Percentiles rank a stretch among this genome's conserved stretches.
Evolutionary conservation across 2,329 filamentous ascomycete genomes (phyloP).

Genomic region (Phaeosphaeriaceae sp.): DNA sequence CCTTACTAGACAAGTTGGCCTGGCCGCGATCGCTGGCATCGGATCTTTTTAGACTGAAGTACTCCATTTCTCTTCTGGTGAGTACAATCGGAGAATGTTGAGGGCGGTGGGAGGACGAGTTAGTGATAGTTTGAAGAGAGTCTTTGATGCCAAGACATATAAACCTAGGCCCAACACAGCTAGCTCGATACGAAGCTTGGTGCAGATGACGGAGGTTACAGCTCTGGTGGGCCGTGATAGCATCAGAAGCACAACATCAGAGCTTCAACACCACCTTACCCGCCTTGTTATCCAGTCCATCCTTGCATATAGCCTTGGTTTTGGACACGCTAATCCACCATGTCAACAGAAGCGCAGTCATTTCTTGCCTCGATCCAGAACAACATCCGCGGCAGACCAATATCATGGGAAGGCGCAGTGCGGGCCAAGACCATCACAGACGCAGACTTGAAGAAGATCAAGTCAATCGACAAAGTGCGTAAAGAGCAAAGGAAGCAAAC

Average conservation of each 20-base stretch:
- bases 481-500: constrained; percentile 87
- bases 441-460: constrained; percentile 92
- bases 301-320: not conserved
- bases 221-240: constrained; percentile 39
- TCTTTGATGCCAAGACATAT: constrained; percentile 36
- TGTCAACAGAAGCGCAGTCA: constrained; percentile 91
- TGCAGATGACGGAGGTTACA: constrained; percentile 42
- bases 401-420: constrained; percentile 97
- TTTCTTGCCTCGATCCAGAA: constrained; percentile 89
- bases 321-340: constrained; percentile 48
- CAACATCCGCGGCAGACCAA: constrained; percentile 94
- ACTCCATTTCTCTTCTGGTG: constrained; percentile 34
- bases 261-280: constrained; percentile 23
- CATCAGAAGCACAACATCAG: constrained; percentile 37
- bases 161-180: not conserved
- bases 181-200: constrained; percentile 16
- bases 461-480: constrained; percentile 93
- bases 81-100: not conserved
- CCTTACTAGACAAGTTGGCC: constrained; percentile 88
- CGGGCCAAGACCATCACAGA: constrained; percentile 93
- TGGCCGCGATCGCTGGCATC: constrained; percentile 61
- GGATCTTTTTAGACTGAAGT: constrained; percentile 64
- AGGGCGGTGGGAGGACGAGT: constrained; percentile 3
- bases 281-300: not conserved
- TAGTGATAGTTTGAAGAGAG: constrained; percentile 30